Evolutionary conservation across 768 basidiomycete species (phyloP).

Genomic region (Termitomyces sp.): DNA sequence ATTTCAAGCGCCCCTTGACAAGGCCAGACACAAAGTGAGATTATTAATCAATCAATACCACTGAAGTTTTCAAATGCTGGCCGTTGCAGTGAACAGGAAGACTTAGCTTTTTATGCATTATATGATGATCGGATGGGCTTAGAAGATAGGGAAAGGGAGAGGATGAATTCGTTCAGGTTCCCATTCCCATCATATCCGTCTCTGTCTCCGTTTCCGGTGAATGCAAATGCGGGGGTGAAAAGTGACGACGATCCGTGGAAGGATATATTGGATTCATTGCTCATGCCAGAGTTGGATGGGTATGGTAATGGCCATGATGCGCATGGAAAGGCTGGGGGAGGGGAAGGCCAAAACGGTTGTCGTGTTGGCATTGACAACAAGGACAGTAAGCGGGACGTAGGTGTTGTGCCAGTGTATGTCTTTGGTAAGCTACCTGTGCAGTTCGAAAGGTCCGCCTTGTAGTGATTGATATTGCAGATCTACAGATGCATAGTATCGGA

Average conservation of each 20-base stretch:
- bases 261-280: neutral
- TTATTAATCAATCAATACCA: neutral
- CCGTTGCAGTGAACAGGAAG: neutral
- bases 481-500: neutral
- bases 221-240: neutral
- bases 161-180: neutral
- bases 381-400: too few relatives aligned
- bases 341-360: neutral
- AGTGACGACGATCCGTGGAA: neutral
- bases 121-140: neutral
- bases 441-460: neutral
- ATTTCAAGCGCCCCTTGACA: neutral
- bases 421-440: neutral
- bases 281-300: neutral
- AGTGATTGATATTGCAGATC: neutral
- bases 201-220: neutral
- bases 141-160: neutral
- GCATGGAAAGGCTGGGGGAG: neutral
- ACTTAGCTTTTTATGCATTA: neutral
- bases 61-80: neutral
- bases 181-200: neutral
- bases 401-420: neutral
- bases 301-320: neutral
- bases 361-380: neutral
- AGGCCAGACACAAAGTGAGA: neutral